Evolutionary conservation across 2,329 filamentous ascomycete genomes (phyloP), one percentile per base, ranked within the genome.

Genomic region (Cytospora paraplurivora): DNA sequence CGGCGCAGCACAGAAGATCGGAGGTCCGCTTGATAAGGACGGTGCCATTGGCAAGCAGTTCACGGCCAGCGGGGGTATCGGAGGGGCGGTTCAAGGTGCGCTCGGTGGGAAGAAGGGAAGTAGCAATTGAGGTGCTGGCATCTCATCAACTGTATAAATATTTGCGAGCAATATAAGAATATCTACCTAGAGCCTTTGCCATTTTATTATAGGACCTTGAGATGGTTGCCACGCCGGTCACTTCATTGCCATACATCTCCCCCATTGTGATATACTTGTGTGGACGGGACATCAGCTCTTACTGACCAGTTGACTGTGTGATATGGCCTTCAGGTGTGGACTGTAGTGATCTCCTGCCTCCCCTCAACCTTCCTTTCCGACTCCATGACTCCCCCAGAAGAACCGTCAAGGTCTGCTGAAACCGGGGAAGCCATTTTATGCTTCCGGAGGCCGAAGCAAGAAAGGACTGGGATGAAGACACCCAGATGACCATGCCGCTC

Each of bases 31-130:
- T 34, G 75, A 73, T 44, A 82, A 82, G 67, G 80, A 85, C 2
- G 83, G 84, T 0, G 69, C 76, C 10, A 78, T 86, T 62, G 83
- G 84, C 21, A 82, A 81, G 62, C 82, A 84, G 66, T 87, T 86
- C 67, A 85, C 82, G 0, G 70, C 76, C 0, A 79, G 83, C 52
- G 82, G 82, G 19, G 77, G 75, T 6, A 79, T 86, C 34, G 83
- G 82, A 2, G 83, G 83, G 1, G 77, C 78, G 4, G 79, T 86
- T 0, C 83, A 86, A 74, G 67, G 75, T 4, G 66, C 69, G 0
- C 64, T 81, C 66, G 80, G 79, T 0, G 80, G 80, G 6, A 73
- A 70, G 12, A 76, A 75, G 7, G 60, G 37, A 10, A 65, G 17
- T 47, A 67, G 63, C 10, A 67, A 65, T 7, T 65, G 41, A 35